These are phyloP conservation scores for Suhomyces yuchorum DNA, from an alignment of 1,139 yeast species.

Conservation along the genomic window DNA sequence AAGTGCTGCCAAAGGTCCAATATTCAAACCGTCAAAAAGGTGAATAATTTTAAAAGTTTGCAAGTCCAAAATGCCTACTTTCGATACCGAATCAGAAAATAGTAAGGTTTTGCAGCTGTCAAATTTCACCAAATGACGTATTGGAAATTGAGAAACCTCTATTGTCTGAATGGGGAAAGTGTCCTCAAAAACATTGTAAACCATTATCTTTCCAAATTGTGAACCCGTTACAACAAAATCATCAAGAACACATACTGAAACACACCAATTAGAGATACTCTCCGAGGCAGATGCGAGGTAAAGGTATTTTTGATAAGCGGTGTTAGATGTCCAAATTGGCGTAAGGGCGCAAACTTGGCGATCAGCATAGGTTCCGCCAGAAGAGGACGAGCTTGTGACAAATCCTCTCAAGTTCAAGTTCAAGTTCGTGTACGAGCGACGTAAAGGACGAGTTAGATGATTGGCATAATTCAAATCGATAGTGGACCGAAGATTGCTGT, in stretches of 20 bases:
- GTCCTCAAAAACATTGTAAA: slow-evolving; percentile 25
- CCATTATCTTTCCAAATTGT: slow-evolving; percentile 35
- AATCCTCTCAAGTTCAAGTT: slow-evolving; percentile 10
- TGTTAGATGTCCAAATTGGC: slow-evolving; percentile 27
- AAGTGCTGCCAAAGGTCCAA: slow-evolving; percentile 31
- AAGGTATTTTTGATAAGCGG: slow-evolving; percentile 20
- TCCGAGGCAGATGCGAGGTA: slow-evolving; percentile 25
- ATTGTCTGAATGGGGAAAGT: slow-evolving; percentile 19
- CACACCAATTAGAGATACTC: slow-evolving; percentile 27
- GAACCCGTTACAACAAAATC: slow-evolving; percentile 32
- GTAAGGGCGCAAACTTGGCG: slow-evolving; percentile 23
- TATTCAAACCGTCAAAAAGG: slow-evolving; percentile 25
- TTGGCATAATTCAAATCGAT: slow-evolving; percentile 7
- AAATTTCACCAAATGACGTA: slow-evolving; percentile 24
- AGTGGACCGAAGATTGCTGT: slow-evolving; percentile 12
- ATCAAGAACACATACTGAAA: slow-evolving; percentile 23
- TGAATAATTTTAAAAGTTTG: slow-evolving; percentile 22
- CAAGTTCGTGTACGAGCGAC: slow-evolving; percentile 12
- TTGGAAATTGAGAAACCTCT: slow-evolving; percentile 34
- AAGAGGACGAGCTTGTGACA: slow-evolving; percentile 3
- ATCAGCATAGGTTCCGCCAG: slow-evolving; percentile 16
- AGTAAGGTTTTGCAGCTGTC: slow-evolving; percentile 24
- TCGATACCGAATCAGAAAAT: slow-evolving; percentile 37
- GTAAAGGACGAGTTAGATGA: slow-evolving; percentile 10
- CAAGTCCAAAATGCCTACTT: slow-evolving; percentile 33